These are phyloP conservation scores for Neurospora hispaniola DNA, from an alignment of 495 filamentous ascomycete genomes.

Conservation along the genomic window DNA sequence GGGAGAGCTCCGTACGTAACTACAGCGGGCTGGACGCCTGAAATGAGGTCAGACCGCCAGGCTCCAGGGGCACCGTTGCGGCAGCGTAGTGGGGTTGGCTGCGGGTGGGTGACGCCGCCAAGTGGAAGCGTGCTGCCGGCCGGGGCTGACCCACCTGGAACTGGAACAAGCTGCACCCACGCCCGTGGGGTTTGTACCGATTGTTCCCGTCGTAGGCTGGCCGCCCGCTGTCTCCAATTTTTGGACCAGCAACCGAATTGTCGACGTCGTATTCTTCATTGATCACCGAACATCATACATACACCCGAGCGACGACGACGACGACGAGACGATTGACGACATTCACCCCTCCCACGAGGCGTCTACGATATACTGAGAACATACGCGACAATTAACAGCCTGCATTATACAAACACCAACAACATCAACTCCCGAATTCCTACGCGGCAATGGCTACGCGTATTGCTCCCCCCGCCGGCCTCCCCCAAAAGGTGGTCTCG, in stretches of 20 bases:
- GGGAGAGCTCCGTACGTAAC: background rate
- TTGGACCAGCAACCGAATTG: background rate
- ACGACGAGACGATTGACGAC: background rate
- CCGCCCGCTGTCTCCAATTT: background rate
- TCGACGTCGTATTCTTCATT: background rate
- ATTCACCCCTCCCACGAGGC: background rate
- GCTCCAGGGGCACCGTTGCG: background rate
- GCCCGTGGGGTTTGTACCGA: background rate
- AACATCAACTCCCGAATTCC: background rate
- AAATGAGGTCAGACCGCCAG: background rate
- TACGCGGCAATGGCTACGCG: conserved; percentile 24
- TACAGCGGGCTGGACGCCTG: background rate
- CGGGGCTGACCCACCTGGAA: background rate
- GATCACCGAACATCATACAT: background rate
- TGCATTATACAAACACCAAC: background rate
- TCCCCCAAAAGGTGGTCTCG: conserved; percentile 33
- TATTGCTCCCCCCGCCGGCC: conserved; percentile 19
- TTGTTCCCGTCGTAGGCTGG: background rate
- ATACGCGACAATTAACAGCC: background rate
- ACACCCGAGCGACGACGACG: background rate
- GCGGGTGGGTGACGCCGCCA: background rate
- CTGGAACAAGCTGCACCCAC: background rate
- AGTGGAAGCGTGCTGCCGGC: background rate
- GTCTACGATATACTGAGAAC: background rate
- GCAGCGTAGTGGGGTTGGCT: background rate